These are phyloP conservation scores for Byssochlamys sp. DNA, from an alignment of 2,329 filamentous ascomycete genomes.

Conservation along the genomic window DNA sequence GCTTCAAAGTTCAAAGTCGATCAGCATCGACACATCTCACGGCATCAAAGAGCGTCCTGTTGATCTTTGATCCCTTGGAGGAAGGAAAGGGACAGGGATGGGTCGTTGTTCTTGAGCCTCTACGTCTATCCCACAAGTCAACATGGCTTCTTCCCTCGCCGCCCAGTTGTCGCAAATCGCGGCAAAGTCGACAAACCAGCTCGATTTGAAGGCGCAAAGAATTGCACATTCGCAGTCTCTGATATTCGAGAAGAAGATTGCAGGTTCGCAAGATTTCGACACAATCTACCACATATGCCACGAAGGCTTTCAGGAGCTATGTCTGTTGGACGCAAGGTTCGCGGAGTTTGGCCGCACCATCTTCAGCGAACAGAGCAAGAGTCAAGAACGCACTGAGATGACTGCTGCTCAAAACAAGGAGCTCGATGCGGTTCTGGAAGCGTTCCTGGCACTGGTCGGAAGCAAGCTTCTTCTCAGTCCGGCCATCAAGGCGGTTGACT, in stretches of 20 bases:
- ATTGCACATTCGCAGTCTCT: constrained; percentile 86
- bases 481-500: constrained; percentile 84
- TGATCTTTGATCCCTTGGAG: neutral
- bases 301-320: constrained; percentile 85
- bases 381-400: constrained; percentile 78
- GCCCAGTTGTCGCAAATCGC: constrained; percentile 90
- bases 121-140: constrained; percentile 8
- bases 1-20: neutral
- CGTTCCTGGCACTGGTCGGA: constrained; percentile 71
- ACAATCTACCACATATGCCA: constrained; percentile 76
- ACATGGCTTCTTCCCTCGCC: constrained; percentile 77
- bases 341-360: constrained; percentile 62
- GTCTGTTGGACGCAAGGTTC: constrained; percentile 74
- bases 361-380: constrained; percentile 88
- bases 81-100: constrained; percentile 2
- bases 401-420: constrained; percentile 70
- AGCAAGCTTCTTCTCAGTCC: constrained; percentile 72
- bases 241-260: constrained; percentile 79
- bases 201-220: constrained; percentile 89
- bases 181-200: constrained; percentile 75
- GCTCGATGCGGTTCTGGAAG: constrained; percentile 66
- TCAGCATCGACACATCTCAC: neutral
- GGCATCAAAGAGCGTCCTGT: neutral
- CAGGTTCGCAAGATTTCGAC: constrained; percentile 80
- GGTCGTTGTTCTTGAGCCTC: neutral